Evolutionary conservation across 306 rosid species (phyloP).

Genomic region (Lathyrus aphaca): DNA sequence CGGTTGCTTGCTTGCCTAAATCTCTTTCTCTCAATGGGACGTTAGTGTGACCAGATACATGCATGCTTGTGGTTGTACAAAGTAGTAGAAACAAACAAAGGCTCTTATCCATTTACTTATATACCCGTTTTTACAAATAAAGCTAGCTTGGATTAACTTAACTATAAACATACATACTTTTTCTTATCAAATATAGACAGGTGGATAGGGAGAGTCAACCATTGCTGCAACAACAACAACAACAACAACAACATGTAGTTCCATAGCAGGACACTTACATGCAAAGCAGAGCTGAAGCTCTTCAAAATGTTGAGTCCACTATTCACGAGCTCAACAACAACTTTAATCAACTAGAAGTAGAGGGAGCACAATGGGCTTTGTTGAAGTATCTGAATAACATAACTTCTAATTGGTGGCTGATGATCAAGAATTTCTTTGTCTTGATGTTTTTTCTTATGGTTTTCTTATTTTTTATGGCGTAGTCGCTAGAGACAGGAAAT

Average conservation of each 20-base stretch:
- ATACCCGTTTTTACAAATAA: no score
- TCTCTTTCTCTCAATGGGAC: background rate
- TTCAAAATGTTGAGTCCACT: slow-evolving; percentile 96
- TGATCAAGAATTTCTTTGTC: slow-evolving; percentile 99
- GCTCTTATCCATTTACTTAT: background rate
- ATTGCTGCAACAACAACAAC: slow-evolving; percentile 64
- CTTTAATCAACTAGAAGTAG: slow-evolving; percentile 94
- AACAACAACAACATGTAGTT: slow-evolving; percentile 77
- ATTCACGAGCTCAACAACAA: slow-evolving; percentile 93
- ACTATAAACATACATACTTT: no score
- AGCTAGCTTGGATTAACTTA: no score
- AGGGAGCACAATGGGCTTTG: slow-evolving; percentile 92
- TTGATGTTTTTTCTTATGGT: slow-evolving; percentile 91
- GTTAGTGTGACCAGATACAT: slow-evolving; percentile 9
- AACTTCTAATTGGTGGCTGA: slow-evolving; percentile 98
- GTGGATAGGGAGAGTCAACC: slow-evolving; percentile 89
- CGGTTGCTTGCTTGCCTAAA: background rate
- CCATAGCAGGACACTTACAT: slow-evolving; percentile 91
- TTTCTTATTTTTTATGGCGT: slow-evolving; percentile 99
- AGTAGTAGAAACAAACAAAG: no score
- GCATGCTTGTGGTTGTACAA: background rate
- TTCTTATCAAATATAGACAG: no score
- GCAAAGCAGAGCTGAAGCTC: slow-evolving; percentile 99
- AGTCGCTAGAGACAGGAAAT: slow-evolving; percentile 45
- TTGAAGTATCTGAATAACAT: slow-evolving; percentile 93